These are phyloP conservation scores for Cladosporium sp. DNA, from an alignment of 2,329 filamentous ascomycete genomes.

Conservation along the genomic window DNA sequence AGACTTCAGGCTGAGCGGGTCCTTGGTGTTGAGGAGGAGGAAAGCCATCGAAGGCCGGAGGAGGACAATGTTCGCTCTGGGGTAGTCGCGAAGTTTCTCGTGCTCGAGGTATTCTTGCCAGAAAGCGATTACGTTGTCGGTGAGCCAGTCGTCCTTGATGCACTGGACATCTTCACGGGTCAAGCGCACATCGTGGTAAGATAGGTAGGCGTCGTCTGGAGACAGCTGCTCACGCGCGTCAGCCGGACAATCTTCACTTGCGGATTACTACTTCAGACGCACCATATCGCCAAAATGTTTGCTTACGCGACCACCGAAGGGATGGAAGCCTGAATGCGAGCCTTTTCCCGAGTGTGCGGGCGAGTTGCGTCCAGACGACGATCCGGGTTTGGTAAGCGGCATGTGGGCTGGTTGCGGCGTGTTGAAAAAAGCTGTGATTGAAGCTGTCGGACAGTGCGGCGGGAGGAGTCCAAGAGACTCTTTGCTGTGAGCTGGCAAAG, in stretches of 20 bases:
- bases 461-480: no score
- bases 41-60: constrained; percentile 90
- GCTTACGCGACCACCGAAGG: constrained; percentile 47
- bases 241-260: constrained; percentile 33
- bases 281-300: constrained; percentile 43
- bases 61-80: constrained; percentile 79
- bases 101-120: constrained; percentile 97
- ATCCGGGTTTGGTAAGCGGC: constrained; percentile 15
- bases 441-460: background rate
- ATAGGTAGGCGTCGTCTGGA: constrained; percentile 64
- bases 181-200: constrained; percentile 59
- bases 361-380: constrained; percentile 13
- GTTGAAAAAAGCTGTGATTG: background rate
- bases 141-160: constrained; percentile 89
- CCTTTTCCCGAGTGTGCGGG: constrained; percentile 2
- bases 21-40: constrained; percentile 70
- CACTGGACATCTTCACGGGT: constrained; percentile 84
- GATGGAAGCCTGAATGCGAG: constrained; percentile 40
- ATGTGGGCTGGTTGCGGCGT: constrained; percentile 3
- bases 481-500: no score
- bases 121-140: constrained; percentile 94
- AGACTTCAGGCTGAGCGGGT: constrained; percentile 51
- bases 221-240: constrained; percentile 35
- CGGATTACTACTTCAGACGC: background rate
- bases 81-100: constrained; percentile 74